Evolutionary conservation across 345 rosid species (phyloP), one percentile per base, ranked within the genome.

Genomic region (Camelina hispida): DNA sequence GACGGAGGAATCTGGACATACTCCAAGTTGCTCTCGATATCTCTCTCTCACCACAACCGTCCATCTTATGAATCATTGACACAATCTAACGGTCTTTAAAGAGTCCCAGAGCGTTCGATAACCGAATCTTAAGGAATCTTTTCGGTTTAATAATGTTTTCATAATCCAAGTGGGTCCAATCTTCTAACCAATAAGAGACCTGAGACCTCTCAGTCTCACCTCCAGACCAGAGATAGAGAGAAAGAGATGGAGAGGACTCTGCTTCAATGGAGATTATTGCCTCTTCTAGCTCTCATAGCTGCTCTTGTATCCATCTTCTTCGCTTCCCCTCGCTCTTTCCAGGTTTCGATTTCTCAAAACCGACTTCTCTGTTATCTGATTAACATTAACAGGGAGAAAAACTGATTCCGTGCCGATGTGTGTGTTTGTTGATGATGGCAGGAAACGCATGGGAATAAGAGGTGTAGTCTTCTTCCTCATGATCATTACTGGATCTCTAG

Each of bases 401-500:
- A 25, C 62, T 16, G 53, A 57, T 63, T 67, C 59, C n/a, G n/a
- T n/a, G n/a, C n/a, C 28, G 43, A 60, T 62, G 35, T 11, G 7
- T 32, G n/a, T 44, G 30, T 18, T 69, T 28, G 34, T 66, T 68
- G 67, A 28, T 28, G 30, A 28, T 28, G 30, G 30, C 84, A 89
- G 96, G 44, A 40, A 18, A 69, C 79, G 58, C 76, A 54, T 12
- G 70, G 74, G 62, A 60, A n/a, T 2, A 83, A 51, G 3, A 83
- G 43, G 3, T 94, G 99, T 62, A 90, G 99, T 78, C 96, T 90
- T 64, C 83, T 90, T 81, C 84, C 87, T 57, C 56, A 82, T 52
- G 80, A 77, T 38, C 95, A 89, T 72, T 95, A 79, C 75, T 92
- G 91, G 93, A 80, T 95, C 59, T 84, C 81, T 32, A 87, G 97